These are phyloP conservation scores for Phaffomyces thermotolerans DNA, from an alignment of 805 yeast genomes.

Conservation along the genomic window DNA sequence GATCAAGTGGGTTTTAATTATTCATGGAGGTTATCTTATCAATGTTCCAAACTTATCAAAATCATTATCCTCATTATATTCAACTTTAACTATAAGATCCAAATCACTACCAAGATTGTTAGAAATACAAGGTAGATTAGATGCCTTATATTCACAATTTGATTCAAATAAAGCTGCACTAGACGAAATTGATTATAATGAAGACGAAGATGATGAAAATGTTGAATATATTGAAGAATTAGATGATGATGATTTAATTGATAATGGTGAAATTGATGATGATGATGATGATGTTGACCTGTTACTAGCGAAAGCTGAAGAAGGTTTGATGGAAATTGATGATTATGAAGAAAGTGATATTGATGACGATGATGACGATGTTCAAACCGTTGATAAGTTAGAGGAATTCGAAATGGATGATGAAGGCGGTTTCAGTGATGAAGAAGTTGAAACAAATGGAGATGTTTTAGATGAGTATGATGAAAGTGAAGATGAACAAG, in stretches of 20 bases:
- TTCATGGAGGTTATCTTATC: constrained; percentile 67
- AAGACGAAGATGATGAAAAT: constrained; percentile 23
- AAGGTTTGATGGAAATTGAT: constrained; percentile 20
- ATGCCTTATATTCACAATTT: constrained; percentile 59
- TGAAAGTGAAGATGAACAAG: constrained; percentile 22
- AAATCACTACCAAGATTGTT: constrained; percentile 63
- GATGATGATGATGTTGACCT: constrained; percentile 36
- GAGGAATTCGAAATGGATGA: constrained; percentile 21
- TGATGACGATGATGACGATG: constrained; percentile 9
- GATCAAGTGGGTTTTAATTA: constrained; percentile 81
- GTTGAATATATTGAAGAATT: constrained; percentile 72
- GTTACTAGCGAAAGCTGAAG: constrained; percentile 19
- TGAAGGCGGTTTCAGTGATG: constrained; percentile 28
- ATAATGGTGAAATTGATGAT: constrained; percentile 30
- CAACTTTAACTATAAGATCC: constrained; percentile 59
- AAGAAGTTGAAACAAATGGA: constrained; percentile 20
- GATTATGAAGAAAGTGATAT: constrained; percentile 23
- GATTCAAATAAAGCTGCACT: constrained; percentile 39
- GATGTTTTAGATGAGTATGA: constrained; percentile 9
- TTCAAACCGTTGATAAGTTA: constrained; percentile 21
- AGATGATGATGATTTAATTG: constrained; percentile 29
- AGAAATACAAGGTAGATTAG: constrained; percentile 77
- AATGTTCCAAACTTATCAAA: constrained; percentile 41
- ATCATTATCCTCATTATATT: constrained; percentile 54
- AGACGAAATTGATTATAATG: constrained; percentile 45